These are phyloP conservation scores for Cytospora piceae DNA, from an alignment of 2,329 filamentous ascomycete species.

Conservation along the genomic window DNA sequence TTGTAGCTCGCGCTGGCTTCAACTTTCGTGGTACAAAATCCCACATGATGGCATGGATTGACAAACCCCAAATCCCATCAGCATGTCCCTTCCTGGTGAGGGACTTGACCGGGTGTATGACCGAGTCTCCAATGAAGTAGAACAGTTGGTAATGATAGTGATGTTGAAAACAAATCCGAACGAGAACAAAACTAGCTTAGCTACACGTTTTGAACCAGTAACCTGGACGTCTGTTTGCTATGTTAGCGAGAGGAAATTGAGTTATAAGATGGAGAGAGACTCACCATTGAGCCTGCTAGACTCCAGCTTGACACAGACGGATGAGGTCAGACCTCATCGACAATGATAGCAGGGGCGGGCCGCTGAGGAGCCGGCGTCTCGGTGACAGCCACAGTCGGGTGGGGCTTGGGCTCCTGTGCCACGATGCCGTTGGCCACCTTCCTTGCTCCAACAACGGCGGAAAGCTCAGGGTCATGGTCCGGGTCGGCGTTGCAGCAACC, in stretches of 20 bases:
- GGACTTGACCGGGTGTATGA: background rate
- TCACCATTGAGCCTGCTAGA: background rate
- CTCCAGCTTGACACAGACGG: background rate
- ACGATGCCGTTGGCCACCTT: background rate
- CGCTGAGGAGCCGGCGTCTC: background rate
- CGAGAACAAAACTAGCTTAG: background rate
- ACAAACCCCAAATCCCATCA: background rate
- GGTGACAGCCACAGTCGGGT: background rate
- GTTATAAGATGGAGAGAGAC: too few relatives aligned
- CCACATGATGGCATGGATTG: background rate
- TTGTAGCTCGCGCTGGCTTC: background rate
- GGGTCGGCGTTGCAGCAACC: background rate
- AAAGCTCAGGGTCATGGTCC: slow-evolving; percentile 26
- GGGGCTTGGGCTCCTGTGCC: background rate
- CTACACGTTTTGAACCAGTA: background rate
- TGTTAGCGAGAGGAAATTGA: background rate
- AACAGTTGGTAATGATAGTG: background rate
- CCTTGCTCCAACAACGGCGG: background rate
- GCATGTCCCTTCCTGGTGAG: background rate
- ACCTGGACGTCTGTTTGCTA: background rate
- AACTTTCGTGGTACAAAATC: background rate
- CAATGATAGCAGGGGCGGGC: background rate
- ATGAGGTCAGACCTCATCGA: background rate
- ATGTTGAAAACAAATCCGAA: too few relatives aligned
- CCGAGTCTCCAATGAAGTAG: background rate